These are phyloP conservation scores for Oropetium thomaeum DNA, from an alignment of 176 grass and related monocot species.

Conservation along the genomic window DNA sequence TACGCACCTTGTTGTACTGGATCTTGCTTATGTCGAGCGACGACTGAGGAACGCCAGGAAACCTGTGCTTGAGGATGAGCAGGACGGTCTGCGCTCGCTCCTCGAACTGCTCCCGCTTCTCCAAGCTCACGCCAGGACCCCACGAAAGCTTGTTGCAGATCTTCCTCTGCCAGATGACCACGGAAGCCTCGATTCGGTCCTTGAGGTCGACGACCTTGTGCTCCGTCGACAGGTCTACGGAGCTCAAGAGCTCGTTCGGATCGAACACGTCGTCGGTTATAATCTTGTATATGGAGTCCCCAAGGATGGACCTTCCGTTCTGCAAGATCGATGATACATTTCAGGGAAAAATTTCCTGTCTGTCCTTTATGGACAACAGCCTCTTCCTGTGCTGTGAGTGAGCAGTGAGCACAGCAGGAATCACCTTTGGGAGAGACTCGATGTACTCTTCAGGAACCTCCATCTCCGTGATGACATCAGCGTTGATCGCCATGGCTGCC, in stretches of 20 bases:
- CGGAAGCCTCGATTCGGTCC: constrained; percentile 75
- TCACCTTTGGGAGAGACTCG: constrained; percentile 74
- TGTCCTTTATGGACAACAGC: no score
- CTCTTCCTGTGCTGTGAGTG: no score
- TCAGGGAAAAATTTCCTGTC: not conserved
- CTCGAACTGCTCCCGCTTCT: constrained; percentile 76
- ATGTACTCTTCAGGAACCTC: constrained; percentile 68
- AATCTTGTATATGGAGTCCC: constrained; percentile 64
- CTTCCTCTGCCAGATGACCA: constrained; percentile 84
- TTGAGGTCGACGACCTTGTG: constrained; percentile 82
- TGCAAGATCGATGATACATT: constrained; percentile 18
- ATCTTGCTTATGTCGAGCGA: constrained; percentile 84
- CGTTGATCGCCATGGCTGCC: constrained; percentile 84
- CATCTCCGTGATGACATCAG: constrained; percentile 60
- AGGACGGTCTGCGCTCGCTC: constrained; percentile 58
- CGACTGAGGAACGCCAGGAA: constrained; percentile 59
- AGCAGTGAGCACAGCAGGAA: not conserved
- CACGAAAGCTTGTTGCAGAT: constrained; percentile 51
- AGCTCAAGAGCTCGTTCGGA: constrained; percentile 59
- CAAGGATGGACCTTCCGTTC: constrained; percentile 70
- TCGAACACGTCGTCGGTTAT: constrained; percentile 63
- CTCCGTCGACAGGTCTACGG: constrained; percentile 58
- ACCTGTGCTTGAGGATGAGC: constrained; percentile 72
- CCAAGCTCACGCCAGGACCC: constrained; percentile 49
- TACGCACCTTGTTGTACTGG: constrained; percentile 78